A percentile compares a stretch with the other conserved stretches of the same genome.
These are phyloP conservation scores for Rhododendron molle DNA, from an alignment of 148 eudicot species.

Conservation along the genomic window DNA sequence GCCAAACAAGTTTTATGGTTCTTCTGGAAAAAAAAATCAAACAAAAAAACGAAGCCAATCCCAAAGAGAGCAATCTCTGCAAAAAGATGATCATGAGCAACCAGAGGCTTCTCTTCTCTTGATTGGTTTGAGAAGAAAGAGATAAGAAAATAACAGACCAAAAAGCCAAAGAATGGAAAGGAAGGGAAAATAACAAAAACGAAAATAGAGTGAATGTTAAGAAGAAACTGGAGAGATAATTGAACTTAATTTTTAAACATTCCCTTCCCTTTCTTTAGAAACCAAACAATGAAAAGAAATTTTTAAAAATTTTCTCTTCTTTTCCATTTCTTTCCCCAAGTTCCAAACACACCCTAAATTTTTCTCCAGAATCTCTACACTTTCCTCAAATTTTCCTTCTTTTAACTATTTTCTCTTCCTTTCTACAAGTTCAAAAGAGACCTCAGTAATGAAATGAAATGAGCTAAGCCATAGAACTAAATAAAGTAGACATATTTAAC, in stretches of 20 bases:
- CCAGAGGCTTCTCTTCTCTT: neutral
- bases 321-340: too few species aligned
- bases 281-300: too few species aligned
- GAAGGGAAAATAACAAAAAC: too few species aligned
- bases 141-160: neutral
- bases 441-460: neutral
- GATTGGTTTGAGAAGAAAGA: neutral
- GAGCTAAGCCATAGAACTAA: neutral
- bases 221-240: neutral
- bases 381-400: neutral
- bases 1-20: neutral
- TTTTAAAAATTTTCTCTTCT: too few species aligned
- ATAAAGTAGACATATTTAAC: neutral
- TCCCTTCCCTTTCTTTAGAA: too few species aligned
- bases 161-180: too few species aligned
- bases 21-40: neutral
- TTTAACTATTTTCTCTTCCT: neutral
- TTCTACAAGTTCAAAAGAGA: neutral
- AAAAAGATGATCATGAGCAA: neutral
- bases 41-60: neutral
- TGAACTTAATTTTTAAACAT: too few species aligned
- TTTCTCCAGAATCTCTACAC: neutral
- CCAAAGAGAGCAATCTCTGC: neutral
- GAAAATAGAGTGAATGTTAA: too few species aligned
- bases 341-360: too few species aligned